A percentile compares a stretch with the other conserved stretches of the same genome.
These are phyloP conservation scores for Aspergillus thermomutatus DNA, from an alignment of 2,329 filamentous ascomycete species.

Conservation along the genomic window DNA sequence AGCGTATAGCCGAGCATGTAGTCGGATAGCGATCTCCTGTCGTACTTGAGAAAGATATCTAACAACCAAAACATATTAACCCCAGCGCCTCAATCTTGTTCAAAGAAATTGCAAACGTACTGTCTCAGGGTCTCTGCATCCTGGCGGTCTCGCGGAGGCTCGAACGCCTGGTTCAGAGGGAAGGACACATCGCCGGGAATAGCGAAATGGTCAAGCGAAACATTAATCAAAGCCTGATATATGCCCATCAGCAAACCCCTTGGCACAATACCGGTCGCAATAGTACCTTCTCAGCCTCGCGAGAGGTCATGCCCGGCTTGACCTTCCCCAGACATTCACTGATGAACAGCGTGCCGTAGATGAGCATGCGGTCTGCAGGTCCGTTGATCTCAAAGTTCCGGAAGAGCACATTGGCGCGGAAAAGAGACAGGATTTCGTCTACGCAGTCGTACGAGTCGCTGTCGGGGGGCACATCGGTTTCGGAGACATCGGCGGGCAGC, in stretches of 20 bases:
- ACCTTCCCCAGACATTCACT: conserved; percentile 89
- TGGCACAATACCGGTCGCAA: neutral
- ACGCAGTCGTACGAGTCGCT: conserved; percentile 93
- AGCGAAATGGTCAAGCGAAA: conserved; percentile 91
- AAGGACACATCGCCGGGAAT: conserved; percentile 91
- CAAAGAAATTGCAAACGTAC: conserved; percentile 50
- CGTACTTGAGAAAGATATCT: conserved; percentile 76
- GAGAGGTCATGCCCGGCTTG: conserved; percentile 65
- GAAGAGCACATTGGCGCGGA: conserved; percentile 98
- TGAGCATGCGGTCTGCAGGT: conserved; percentile 85
- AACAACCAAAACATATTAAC: conserved; percentile 4
- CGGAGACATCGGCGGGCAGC: conserved; percentile 55
- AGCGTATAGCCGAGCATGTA: conserved; percentile 83
- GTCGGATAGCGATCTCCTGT: conserved; percentile 79
- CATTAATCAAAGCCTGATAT: conserved; percentile 77
- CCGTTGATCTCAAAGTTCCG: conserved; percentile 99
- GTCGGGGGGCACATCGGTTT: conserved; percentile 66
- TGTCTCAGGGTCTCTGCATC: conserved; percentile 84
- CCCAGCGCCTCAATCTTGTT: neutral
- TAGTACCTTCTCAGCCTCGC: conserved; percentile 63
- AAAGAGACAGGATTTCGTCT: conserved; percentile 87
- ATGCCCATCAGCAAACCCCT: conserved; percentile 36
- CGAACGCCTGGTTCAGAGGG: conserved; percentile 95
- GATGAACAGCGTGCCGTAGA: conserved; percentile 95
- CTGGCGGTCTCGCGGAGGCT: conserved; percentile 79